Conservation (phyloP, 129 eudicot species). For the Flaveria bidentis region DNA sequence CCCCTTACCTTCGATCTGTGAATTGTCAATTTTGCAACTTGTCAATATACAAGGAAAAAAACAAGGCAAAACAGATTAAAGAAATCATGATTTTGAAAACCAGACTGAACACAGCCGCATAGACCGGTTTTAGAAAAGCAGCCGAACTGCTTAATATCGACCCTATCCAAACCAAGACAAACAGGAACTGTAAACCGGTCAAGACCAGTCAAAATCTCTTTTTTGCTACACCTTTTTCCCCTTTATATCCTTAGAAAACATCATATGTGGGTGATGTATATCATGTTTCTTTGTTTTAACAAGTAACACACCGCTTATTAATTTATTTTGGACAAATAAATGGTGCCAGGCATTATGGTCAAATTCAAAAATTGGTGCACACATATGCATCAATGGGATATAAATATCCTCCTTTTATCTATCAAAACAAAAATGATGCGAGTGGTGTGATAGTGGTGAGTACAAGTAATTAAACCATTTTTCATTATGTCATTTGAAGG, state of each 20-base stretch:
- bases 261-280: background rate
- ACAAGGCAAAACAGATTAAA: background rate
- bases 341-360: background rate
- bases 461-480: background rate
- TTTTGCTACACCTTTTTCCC: background rate
- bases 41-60: background rate
- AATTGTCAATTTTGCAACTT: constrained; percentile 9
- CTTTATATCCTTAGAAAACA: background rate
- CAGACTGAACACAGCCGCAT: too few relatives aligned
- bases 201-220: background rate
- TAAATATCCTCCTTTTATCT: background rate
- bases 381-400: background rate
- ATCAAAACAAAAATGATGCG: background rate
- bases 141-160: background rate
- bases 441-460: background rate
- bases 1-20: constrained; percentile 78
- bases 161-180: too few relatives aligned
- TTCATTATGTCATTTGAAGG: background rate
- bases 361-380: background rate
- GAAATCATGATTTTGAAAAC: background rate
- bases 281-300: background rate
- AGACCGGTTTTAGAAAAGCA: background rate
- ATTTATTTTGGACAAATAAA: background rate
- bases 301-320: background rate
- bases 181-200: too few relatives aligned